Evolutionary conservation across 257 asterid species (phyloP).

Genomic region (Solanum pennellii): DNA sequence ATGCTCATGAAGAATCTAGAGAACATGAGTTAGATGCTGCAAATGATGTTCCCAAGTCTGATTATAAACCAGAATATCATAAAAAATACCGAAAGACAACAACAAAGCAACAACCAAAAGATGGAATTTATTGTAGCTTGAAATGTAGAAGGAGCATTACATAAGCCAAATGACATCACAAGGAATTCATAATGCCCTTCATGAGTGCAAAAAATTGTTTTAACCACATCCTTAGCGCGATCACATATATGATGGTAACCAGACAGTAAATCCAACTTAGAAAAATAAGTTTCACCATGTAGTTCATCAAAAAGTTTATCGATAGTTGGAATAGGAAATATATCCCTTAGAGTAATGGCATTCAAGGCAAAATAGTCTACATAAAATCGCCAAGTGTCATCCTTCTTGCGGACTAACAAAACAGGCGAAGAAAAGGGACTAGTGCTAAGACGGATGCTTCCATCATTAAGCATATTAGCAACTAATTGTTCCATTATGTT

Average conservation of each 20-base stretch:
- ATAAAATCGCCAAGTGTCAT: neutral
- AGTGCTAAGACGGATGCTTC: neutral
- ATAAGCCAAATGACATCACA: neutral
- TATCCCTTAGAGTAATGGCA: too few relatives aligned
- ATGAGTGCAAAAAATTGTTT: neutral
- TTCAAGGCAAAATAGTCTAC: too few relatives aligned
- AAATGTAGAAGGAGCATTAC: too few relatives aligned
- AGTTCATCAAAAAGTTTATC: too few relatives aligned
- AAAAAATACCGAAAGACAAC: neutral
- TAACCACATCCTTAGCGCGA: neutral
- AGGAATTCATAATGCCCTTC: too few relatives aligned
- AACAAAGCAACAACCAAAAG: neutral
- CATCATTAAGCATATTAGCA: neutral
- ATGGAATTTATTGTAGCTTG: too few relatives aligned
- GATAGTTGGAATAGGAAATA: too few relatives aligned
- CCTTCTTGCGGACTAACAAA: neutral
- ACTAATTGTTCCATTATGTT: neutral
- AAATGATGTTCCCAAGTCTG: neutral
- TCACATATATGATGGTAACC: too few relatives aligned
- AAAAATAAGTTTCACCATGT: too few relatives aligned
- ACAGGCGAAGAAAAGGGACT: neutral
- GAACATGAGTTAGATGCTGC: neutral
- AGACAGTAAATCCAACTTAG: too few relatives aligned
- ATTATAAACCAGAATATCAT: neutral
- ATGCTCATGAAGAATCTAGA: neutral